These are phyloP conservation scores for Aciculosporium take DNA, from an alignment of 2,329 filamentous ascomycete species.

Conservation along the genomic window DNA sequence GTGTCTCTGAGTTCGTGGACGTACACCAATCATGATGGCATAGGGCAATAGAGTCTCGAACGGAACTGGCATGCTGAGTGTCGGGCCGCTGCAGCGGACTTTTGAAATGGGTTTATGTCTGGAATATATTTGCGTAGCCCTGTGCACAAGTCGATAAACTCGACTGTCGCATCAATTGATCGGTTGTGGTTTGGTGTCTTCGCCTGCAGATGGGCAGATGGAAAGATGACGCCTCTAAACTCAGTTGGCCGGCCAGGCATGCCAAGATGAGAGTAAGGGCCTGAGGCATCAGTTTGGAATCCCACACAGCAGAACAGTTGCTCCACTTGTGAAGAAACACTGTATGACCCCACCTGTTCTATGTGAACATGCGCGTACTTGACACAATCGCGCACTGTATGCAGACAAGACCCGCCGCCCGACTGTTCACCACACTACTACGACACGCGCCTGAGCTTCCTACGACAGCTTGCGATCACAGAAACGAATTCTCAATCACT, in stretches of 20 bases:
- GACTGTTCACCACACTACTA: too few relatives aligned
- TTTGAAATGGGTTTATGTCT: neutral
- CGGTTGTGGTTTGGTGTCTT: neutral
- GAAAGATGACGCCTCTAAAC: too few relatives aligned
- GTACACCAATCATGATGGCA: slow-evolving; percentile 48
- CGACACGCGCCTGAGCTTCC: slow-evolving; percentile 3
- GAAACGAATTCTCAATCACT: neutral
- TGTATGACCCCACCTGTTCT: neutral
- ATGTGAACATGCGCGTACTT: neutral
- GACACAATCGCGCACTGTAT: slow-evolving; percentile 6
- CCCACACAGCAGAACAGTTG: too few relatives aligned
- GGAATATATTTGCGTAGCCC: neutral
- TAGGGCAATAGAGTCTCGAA: slow-evolving; percentile 52
- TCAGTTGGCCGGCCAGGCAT: too few relatives aligned
- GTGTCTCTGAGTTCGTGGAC: slow-evolving; percentile 14
- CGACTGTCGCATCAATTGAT: slow-evolving; percentile 1
- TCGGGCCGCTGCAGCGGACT: slow-evolving; percentile 19
- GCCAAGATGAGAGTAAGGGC: neutral
- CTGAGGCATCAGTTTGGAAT: too few relatives aligned
- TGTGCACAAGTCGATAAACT: neutral
- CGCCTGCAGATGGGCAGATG: neutral
- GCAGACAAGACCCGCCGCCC: neutral
- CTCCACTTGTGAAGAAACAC: too few relatives aligned
- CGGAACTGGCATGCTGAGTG: slow-evolving; percentile 41
- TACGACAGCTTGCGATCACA: neutral